phyloP scores from a whole-genome alignment of 2,329 filamentous ascomycete species.

The Penicillium sp. region DNA sequence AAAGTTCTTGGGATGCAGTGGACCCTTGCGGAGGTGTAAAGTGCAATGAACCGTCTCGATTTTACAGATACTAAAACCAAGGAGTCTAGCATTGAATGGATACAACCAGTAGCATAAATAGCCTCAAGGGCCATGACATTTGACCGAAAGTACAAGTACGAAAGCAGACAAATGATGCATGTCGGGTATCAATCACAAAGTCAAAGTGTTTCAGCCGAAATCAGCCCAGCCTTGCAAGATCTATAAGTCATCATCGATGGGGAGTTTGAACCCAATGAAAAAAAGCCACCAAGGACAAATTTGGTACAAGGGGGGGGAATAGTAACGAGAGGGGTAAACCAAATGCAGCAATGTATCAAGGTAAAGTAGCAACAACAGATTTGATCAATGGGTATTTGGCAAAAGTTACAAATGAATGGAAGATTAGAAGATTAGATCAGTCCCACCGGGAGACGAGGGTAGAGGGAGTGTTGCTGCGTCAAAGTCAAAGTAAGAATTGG shows the following conservation, averaged over 20 bases:
- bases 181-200: conserved; percentile 31
- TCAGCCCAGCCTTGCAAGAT: background rate
- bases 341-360: conserved; percentile 5
- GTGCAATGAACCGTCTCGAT: too few species aligned
- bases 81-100: too few species aligned
- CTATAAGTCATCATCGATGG: conserved; percentile 4
- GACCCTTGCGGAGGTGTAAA: too few species aligned
- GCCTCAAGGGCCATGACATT: background rate
- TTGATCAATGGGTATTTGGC: conserved; percentile 20
- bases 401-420: conserved; percentile 9
- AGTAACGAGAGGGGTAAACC: background rate
- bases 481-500: conserved; percentile 6
- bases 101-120: too few species aligned
- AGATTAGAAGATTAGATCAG: conserved; percentile 10
- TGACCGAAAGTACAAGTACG: background rate
- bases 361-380: conserved; percentile 2
- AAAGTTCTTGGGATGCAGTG: too few species aligned
- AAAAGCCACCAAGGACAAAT: background rate
- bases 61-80: too few species aligned
- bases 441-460: conserved; percentile 25
- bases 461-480: conserved; percentile 14
- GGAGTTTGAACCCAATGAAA: background rate
- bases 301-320: background rate
- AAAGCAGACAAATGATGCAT: conserved; percentile 14
- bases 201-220: conserved; percentile 3